A percentile compares a stretch with the other conserved stretches of the same genome.
phyloP scores from a whole-genome alignment of 345 rosid genomes.

The Microthlaspi erraticum region DNA sequence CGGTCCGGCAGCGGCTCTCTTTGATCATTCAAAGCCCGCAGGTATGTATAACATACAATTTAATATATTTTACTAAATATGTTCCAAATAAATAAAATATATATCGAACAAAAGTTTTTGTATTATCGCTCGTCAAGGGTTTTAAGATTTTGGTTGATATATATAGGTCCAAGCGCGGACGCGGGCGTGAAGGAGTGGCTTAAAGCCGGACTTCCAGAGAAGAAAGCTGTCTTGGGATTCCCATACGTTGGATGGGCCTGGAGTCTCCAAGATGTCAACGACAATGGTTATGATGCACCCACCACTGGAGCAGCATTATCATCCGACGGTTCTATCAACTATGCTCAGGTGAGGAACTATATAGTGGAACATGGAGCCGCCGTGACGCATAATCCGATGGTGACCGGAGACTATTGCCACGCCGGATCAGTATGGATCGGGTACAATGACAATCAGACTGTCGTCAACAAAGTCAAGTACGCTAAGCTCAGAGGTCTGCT shows the following conservation, averaged over 20 bases:
- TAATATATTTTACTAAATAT: too few species aligned
- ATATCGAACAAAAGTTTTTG: too few species aligned
- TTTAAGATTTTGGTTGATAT: background rate
- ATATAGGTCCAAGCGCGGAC: conserved; percentile 55
- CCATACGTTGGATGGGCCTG: conserved; percentile 69
- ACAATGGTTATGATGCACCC: conserved; percentile 59
- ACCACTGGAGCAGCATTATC: conserved; percentile 49
- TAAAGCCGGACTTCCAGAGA: conserved; percentile 51
- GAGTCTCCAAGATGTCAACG: conserved; percentile 55
- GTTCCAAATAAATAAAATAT: background rate
- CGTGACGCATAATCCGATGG: conserved; percentile 43
- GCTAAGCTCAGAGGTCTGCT: conserved; percentile 53
- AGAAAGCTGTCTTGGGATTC: conserved; percentile 62
- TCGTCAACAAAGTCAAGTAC: conserved; percentile 28
- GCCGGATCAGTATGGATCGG: conserved; percentile 64
- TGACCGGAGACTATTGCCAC: conserved; percentile 57
- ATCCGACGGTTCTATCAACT: conserved; percentile 35
- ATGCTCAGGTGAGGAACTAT: conserved; percentile 34
- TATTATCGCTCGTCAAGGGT: background rate
- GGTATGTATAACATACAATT: background rate
- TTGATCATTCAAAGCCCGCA: conserved; percentile 49
- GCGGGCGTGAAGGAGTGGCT: conserved; percentile 62
- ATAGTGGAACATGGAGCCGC: conserved; percentile 42
- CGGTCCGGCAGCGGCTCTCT: conserved; percentile 68
- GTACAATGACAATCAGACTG: conserved; percentile 54